Conservation (phyloP, 768 basidiomycete genomes). For the Tricholoma bakamatsutake region DNA sequence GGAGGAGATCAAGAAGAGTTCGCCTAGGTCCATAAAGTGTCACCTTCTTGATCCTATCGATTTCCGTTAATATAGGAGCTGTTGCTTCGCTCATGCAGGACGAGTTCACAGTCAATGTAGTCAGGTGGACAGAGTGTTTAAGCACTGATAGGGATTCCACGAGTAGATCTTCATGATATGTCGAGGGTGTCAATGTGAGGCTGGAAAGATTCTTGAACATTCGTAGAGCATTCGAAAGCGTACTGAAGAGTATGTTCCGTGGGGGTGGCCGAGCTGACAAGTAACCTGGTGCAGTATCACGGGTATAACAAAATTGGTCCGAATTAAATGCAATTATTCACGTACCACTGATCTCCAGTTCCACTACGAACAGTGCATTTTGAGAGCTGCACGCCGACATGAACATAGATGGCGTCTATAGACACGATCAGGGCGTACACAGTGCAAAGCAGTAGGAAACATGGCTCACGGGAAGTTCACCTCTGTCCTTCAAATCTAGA, state of each 20-base stretch:
- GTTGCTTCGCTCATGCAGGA: constrained; percentile 28
- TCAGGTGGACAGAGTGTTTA: constrained; percentile 14
- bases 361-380: constrained; percentile 34
- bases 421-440: not conserved
- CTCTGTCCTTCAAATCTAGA: constrained; percentile 31
- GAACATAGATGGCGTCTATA: constrained; percentile 31
- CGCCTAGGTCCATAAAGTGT: constrained; percentile 33
- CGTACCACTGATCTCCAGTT: constrained; percentile 42
- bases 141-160: constrained; percentile 21
- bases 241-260: constrained; percentile 22
- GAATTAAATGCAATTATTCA: not conserved
- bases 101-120: constrained; percentile 27
- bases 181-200: constrained; percentile 28
- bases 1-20: constrained; percentile 35
- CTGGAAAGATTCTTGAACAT: constrained; percentile 28
- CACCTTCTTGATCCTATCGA: constrained; percentile 25
- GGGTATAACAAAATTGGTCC: not conserved
- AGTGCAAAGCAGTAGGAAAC: not conserved
- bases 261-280: constrained; percentile 23
- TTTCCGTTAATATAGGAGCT: constrained; percentile 23
- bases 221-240: constrained; percentile 22
- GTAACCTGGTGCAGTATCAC: constrained; percentile 13
- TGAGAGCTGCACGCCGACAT: constrained; percentile 32
- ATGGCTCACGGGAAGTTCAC: constrained; percentile 26
- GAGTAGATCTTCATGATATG: constrained; percentile 30